Evolutionary conservation across 305 asterid species (phyloP).

Genomic region (Plantago coronopus): DNA sequence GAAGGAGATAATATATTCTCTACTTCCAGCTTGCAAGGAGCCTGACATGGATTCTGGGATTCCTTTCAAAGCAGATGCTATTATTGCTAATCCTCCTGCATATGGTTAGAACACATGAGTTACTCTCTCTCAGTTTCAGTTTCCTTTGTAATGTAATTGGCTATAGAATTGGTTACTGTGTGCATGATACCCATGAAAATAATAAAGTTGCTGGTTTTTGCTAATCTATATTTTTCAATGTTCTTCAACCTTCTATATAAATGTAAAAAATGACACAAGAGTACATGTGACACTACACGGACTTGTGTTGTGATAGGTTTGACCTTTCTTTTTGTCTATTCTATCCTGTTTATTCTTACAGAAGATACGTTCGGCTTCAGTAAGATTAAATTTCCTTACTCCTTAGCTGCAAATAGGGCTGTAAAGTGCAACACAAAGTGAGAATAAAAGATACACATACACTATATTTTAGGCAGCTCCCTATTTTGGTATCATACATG

Average conservation of each 20-base stretch:
- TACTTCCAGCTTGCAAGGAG: conserved; percentile 83
- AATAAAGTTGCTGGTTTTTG: no score
- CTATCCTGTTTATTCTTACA: background rate
- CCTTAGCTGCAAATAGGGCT: background rate
- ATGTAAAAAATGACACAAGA: background rate
- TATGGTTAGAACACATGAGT: conserved; percentile 48
- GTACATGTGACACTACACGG: background rate
- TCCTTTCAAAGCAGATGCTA: conserved; percentile 89
- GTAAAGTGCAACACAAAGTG: background rate
- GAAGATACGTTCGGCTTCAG: background rate
- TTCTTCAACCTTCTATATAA: background rate
- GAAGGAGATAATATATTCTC: conserved; percentile 77
- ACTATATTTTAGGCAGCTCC: no score
- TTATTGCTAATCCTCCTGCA: conserved; percentile 97
- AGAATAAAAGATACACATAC: background rate
- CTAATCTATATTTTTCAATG: background rate
- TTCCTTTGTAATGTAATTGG: background rate
- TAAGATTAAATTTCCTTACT: background rate
- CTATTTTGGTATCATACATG: no score
- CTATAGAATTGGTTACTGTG: background rate
- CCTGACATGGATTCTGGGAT: conserved; percentile 81
- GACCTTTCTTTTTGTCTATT: background rate
- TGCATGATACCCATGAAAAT: background rate
- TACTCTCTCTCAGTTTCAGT: conserved; percentile 10
- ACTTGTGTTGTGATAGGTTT: background rate